phyloP scores from a whole-genome alignment of 2,329 filamentous ascomycete species.

The Blastomyces parvus region DNA sequence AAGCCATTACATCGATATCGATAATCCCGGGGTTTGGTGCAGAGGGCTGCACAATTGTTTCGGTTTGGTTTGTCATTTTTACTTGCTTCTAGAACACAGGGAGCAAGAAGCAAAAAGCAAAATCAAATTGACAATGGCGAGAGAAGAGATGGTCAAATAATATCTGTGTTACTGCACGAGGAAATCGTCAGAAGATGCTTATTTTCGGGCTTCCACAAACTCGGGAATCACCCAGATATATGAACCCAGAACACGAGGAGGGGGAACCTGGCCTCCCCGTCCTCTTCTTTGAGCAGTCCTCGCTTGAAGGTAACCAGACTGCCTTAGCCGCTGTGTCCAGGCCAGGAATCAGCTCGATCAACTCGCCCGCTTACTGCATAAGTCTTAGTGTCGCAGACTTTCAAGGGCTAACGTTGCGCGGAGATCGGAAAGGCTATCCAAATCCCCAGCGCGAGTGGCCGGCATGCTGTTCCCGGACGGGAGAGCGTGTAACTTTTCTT shows the following conservation, averaged over 20 bases:
- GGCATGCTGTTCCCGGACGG: not conserved
- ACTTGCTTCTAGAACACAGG: not conserved
- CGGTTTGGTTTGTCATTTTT: not conserved
- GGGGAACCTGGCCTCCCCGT: not conserved
- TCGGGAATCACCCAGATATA: not conserved
- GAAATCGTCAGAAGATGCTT: not conserved
- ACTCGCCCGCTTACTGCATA: not conserved
- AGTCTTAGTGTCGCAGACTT: not conserved
- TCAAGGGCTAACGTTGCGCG: not conserved
- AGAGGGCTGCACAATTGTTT: not conserved
- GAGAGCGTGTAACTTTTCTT: not conserved
- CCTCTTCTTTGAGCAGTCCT: too few relatives aligned
- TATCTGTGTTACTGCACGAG: not conserved
- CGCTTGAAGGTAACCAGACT: not conserved
- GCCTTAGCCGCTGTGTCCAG: not conserved
- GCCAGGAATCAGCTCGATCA: not conserved
- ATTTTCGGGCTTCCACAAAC: not conserved
- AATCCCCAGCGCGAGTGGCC: not conserved
- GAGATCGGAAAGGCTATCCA: not conserved
- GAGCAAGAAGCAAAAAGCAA: not conserved
- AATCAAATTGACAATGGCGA: not conserved
- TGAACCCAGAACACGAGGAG: not conserved
- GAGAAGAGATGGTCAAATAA: not conserved
- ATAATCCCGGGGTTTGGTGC: not conserved
- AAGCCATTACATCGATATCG: not conserved